Conservation (phyloP, 306 rosid species). For the Corylus avellana region DNA sequence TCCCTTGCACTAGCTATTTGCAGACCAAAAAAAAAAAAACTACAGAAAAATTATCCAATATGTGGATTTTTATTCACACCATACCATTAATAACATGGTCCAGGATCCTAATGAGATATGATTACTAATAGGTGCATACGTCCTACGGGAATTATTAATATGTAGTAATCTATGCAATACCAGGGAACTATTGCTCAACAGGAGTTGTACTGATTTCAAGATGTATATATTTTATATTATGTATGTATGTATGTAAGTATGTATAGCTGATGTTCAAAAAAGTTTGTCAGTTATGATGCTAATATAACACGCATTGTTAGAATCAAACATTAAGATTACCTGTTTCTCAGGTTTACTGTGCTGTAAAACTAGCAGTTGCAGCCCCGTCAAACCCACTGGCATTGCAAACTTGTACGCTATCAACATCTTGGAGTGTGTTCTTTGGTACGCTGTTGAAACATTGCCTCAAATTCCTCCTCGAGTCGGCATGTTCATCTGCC, state of each 20-base stretch:
- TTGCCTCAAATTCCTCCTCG: conserved; percentile 37
- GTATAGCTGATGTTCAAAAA: background rate
- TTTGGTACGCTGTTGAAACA: conserved; percentile 37
- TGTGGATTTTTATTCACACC: background rate
- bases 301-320: background rate
- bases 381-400: conserved; percentile 43
- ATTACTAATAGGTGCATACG: background rate
- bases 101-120: background rate
- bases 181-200: background rate
- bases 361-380: conserved; percentile 29
- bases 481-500: conserved; percentile 39
- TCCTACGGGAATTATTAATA: background rate
- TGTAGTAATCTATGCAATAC: background rate
- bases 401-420: conserved; percentile 39
- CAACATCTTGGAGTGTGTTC: conserved; percentile 39
- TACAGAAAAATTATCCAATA: too few relatives aligned
- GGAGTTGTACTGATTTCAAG: background rate
- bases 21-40: background rate
- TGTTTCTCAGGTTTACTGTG: conserved; percentile 37
- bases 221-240: background rate
- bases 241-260: too few relatives aligned
- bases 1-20: background rate
- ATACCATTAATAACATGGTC: background rate
- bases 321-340: conserved; percentile 29
- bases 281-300: background rate